These are phyloP conservation scores for Chlorella sp. DNA, from an alignment of 139 green algal genomes.

Conservation along the genomic window DNA sequence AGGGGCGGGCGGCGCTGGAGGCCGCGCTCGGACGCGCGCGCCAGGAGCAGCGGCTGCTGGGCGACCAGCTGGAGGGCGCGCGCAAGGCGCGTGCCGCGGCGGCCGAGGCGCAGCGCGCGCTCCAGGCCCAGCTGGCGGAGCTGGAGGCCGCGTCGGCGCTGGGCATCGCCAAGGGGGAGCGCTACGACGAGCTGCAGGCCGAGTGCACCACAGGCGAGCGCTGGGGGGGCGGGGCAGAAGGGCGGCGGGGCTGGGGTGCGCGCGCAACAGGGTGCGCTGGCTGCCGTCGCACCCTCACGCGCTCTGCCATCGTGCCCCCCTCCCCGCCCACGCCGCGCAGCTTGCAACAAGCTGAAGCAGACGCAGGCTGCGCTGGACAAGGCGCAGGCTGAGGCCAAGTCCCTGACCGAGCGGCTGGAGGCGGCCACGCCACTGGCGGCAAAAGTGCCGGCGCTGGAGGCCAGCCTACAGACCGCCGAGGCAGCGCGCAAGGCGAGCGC, in stretches of 20 bases:
- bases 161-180: constrained; percentile 39
- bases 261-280: too few species aligned
- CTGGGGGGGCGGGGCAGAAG: too few species aligned
- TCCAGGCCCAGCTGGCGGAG: constrained; percentile 26
- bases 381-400: constrained; percentile 15
- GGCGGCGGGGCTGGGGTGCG: too few species aligned
- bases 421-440: too few species aligned
- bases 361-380: neutral
- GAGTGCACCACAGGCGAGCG: too few species aligned
- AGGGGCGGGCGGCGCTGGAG: neutral
- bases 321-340: too few species aligned
- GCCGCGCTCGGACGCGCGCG: neutral
- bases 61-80: constrained; percentile 20
- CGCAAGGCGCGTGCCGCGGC: constrained; percentile 2
- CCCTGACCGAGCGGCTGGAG: too few species aligned
- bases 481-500: too few species aligned
- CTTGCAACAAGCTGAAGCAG: constrained; percentile 2
- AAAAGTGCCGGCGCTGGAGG: too few species aligned
- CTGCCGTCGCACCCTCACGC: too few species aligned
- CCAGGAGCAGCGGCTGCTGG: constrained; percentile 11
- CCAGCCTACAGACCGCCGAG: too few species aligned
- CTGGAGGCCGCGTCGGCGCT: constrained; percentile 26
- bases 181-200: constrained; percentile 22
- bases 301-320: too few species aligned
- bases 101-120: neutral